A percentile compares a stretch with the other conserved stretches of the same genome.
Conservation (phyloP, 2,329 filamentous ascomycete species). For the Penicillium sp. region DNA sequence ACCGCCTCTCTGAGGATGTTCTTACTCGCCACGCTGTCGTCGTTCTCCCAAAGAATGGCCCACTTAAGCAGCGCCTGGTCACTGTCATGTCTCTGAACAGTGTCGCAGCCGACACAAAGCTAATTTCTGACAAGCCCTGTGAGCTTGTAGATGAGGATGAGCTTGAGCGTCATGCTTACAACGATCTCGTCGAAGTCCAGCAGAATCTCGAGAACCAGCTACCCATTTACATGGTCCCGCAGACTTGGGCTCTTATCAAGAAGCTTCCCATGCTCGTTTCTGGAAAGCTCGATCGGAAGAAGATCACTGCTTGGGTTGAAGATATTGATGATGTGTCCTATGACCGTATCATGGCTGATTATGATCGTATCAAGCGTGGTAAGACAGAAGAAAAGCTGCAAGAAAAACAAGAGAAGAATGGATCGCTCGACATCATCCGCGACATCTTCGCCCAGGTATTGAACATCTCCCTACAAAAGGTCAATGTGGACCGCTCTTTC, state of each 20-base stretch:
- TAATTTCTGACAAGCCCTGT: constrained; percentile 33
- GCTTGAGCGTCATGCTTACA: constrained; percentile 25
- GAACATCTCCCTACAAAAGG: constrained; percentile 35
- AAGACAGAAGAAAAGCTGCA: constrained; percentile 22
- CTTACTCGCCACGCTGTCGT: constrained; percentile 44
- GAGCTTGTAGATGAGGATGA: constrained; percentile 32
- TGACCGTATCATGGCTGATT: constrained; percentile 41
- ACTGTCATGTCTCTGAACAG: constrained; percentile 44
- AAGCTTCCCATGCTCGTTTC: constrained; percentile 43
- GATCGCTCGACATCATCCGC: constrained; percentile 25
- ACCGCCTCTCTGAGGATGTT: constrained; percentile 35
- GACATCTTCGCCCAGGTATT: constrained; percentile 40
- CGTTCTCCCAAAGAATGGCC: constrained; percentile 45
- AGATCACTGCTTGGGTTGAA: constrained; percentile 48
- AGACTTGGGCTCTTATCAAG: constrained; percentile 41
- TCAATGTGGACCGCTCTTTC: constrained; percentile 38
- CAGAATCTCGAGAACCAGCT: constrained; percentile 45
- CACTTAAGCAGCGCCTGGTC: constrained; percentile 46
- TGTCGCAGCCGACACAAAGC: constrained; percentile 23
- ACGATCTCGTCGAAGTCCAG: constrained; percentile 34
- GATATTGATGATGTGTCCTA: constrained; percentile 42
- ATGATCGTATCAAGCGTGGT: constrained; percentile 31
- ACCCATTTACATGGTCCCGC: constrained; percentile 49
- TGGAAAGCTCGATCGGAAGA: constrained; percentile 41
- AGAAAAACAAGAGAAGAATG: constrained; percentile 16